A percentile compares a stretch with the other conserved stretches of the same genome.
These are phyloP conservation scores for Termitomyces sp. DNA, from an alignment of 768 basidiomycete species.

Conservation along the genomic window DNA sequence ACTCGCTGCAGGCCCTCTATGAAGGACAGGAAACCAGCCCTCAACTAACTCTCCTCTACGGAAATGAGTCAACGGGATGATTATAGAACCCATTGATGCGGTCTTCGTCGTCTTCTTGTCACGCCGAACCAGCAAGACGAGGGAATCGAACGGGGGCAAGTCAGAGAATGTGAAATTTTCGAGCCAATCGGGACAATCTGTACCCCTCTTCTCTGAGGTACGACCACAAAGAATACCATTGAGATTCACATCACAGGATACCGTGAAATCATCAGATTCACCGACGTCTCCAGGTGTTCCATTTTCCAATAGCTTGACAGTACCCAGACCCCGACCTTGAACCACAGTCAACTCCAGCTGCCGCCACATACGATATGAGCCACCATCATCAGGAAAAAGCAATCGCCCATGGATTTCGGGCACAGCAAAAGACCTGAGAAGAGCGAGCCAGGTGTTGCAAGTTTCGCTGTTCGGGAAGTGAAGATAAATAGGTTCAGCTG, in stretches of 20 bases:
- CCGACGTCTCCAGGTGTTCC: constrained; percentile 24
- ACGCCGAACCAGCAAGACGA: constrained; percentile 64
- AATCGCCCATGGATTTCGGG: constrained; percentile 73
- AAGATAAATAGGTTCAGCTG: constrained; percentile 66
- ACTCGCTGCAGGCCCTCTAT: constrained; percentile 37
- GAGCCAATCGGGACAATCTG: constrained; percentile 74
- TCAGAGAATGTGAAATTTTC: constrained; percentile 72
- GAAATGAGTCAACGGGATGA: constrained; percentile 64
- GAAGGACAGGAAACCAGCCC: constrained; percentile 80
- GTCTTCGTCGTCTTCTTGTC: constrained; percentile 63
- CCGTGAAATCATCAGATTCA: constrained; percentile 58
- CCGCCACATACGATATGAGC: constrained; percentile 85
- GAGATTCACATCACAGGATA: constrained; percentile 75
- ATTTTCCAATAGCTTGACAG: constrained; percentile 31
- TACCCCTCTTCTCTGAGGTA: constrained; percentile 66
- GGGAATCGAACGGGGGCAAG: constrained; percentile 69
- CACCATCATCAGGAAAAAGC: constrained; percentile 52
- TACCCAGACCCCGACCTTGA: constrained; percentile 71
- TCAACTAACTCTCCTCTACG: constrained; percentile 69
- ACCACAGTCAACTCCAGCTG: constrained; percentile 69
- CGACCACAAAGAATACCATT: constrained; percentile 65
- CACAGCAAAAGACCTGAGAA: constrained; percentile 74
- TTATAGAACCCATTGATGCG: constrained; percentile 50
- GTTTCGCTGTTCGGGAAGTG: constrained; percentile 61
- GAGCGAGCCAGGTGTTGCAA: constrained; percentile 71